Percentiles rank a stretch among this genome's conserved stretches.
These are phyloP conservation scores for Fonsecaea pugnacius DNA, from an alignment of 2,329 filamentous ascomycete genomes.

Conservation along the genomic window DNA sequence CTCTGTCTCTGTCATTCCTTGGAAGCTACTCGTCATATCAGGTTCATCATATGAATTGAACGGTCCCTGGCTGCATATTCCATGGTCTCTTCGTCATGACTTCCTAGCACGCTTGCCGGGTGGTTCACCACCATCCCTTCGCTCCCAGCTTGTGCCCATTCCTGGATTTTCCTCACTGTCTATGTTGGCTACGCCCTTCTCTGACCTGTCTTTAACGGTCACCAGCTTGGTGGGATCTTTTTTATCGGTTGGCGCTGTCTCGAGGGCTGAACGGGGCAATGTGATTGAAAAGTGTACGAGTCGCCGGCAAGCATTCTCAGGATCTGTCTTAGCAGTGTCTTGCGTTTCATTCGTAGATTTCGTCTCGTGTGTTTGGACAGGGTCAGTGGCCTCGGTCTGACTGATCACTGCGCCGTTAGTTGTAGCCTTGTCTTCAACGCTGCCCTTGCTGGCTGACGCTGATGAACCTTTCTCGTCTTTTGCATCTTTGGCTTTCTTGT, in stretches of 20 bases:
- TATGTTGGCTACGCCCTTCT: not conserved
- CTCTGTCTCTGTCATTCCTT: not conserved
- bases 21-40: not conserved
- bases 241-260: not conserved
- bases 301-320: slow-evolving; percentile 4
- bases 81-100: slow-evolving; percentile 10
- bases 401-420: not conserved
- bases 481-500: slow-evolving; percentile 25
- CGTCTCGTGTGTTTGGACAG: not conserved
- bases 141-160: slow-evolving; percentile 9
- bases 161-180: not conserved
- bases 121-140: slow-evolving; percentile 21
- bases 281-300: slow-evolving; percentile 29
- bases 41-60: slow-evolving; percentile 11
- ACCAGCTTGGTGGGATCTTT: not conserved
- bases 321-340: not conserved
- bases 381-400: not conserved
- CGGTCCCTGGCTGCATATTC: not conserved
- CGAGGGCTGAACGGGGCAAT: slow-evolving; percentile 1
- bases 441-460: not conserved
- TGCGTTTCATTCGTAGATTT: not conserved
- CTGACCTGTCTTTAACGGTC: not conserved
- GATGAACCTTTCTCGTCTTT: slow-evolving; percentile 8
- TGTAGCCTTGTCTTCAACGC: not conserved
- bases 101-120: slow-evolving; percentile 27